Conservation (phyloP, 768 basidiomycete genomes). For the Termitomyces sp. region DNA sequence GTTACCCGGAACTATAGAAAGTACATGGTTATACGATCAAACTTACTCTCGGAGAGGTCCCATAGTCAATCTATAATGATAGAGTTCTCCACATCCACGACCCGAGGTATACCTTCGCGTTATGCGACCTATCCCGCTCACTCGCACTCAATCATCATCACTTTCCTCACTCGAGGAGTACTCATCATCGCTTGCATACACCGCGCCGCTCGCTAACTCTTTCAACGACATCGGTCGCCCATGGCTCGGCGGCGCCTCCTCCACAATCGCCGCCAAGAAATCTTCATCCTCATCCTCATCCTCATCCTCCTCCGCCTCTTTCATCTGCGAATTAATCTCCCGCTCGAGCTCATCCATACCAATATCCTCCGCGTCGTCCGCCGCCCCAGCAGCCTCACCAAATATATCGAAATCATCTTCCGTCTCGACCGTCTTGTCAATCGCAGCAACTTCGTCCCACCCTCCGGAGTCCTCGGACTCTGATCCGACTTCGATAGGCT, state of each 20-base stretch:
- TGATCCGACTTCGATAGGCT: conserved; percentile 13
- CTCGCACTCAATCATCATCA: conserved; percentile 45
- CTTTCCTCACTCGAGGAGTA: conserved; percentile 54
- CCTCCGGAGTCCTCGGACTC: conserved; percentile 43
- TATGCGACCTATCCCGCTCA: not conserved
- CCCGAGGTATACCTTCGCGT: not conserved
- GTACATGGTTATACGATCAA: not conserved
- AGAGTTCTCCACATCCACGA: not conserved
- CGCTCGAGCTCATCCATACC: conserved; percentile 36
- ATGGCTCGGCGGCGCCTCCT: conserved; percentile 9
- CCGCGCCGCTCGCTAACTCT: conserved; percentile 18
- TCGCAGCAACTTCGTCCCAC: conserved; percentile 46
- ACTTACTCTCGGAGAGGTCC: not conserved
- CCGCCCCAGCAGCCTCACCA: conserved; percentile 18
- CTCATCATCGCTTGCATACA: conserved; percentile 38
- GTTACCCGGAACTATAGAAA: not conserved
- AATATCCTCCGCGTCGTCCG: conserved; percentile 27
- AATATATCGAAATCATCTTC: conserved; percentile 28
- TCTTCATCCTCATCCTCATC: conserved; percentile 54
- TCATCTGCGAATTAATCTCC: conserved; percentile 35
- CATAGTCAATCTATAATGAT: not conserved
- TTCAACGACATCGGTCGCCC: conserved; percentile 16
- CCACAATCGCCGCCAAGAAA: conserved; percentile 40
- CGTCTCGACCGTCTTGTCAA: conserved; percentile 11
- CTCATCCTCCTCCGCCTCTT: conserved; percentile 47